Conservation (phyloP, 148 eudicot species). For the Vaccinium darrowii region DNA sequence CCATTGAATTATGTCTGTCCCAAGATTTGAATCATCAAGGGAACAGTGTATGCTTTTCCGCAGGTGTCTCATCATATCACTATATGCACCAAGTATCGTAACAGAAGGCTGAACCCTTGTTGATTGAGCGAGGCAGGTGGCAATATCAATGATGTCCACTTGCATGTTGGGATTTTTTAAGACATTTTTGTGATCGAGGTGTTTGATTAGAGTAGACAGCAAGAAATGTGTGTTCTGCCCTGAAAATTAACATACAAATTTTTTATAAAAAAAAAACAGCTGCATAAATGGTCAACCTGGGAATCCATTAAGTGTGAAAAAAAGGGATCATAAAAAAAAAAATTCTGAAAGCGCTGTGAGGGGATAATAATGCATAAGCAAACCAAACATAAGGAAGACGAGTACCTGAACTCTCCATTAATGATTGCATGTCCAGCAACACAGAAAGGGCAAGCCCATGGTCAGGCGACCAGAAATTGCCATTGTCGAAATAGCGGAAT, state of each 20-base stretch:
- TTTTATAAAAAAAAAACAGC: background rate
- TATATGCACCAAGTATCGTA: constrained; percentile 66
- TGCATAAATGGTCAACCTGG: background rate
- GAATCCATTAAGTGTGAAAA: background rate
- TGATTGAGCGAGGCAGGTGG: constrained; percentile 55
- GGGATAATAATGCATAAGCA: background rate
- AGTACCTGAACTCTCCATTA: constrained; percentile 70
- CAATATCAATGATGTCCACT: constrained; percentile 65
- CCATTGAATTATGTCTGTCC: constrained; percentile 40
- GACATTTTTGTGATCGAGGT: constrained; percentile 79
- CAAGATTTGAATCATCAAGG: constrained; percentile 54
- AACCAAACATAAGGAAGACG: constrained; percentile 10
- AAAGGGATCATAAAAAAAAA: background rate
- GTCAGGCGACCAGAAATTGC: constrained; percentile 63
- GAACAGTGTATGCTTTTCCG: constrained; percentile 69
- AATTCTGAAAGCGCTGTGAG: constrained; percentile 1
- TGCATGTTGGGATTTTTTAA: constrained; percentile 60
- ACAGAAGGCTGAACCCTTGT: constrained; percentile 67
- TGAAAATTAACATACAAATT: constrained; percentile 14
- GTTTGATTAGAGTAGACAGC: constrained; percentile 70
- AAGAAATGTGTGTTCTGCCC: constrained; percentile 69
- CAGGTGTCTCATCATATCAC: constrained; percentile 79
- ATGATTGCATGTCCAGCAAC: constrained; percentile 63
- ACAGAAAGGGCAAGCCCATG: constrained; percentile 72
- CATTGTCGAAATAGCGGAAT: constrained; percentile 62